Evolutionary conservation across 345 rosid species (phyloP), one percentile per base, ranked within the genome.

Genomic region (Linum trigynum): DNA sequence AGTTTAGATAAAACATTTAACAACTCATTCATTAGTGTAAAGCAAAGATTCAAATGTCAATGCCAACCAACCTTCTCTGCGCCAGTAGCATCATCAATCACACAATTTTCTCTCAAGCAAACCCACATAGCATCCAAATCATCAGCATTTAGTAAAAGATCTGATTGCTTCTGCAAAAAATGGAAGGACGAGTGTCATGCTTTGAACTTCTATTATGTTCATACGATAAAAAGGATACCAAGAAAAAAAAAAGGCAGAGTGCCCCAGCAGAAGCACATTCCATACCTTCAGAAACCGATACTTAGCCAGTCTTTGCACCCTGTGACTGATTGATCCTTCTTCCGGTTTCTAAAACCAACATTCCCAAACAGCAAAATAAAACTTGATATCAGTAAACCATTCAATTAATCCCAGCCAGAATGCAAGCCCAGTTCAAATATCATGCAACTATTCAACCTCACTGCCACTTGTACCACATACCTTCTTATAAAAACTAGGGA

Each of bases 121-220:
- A 81, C 86, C 99, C 97, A 94, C 99, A 94, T 94, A 57, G 96
- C 96, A 82, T 92, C 95, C 72, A 94, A 82, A 77, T 94, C 99
- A 78, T 94, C 99, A 9, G 96, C 92, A 56, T 94, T 94, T 55
- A 91, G 82, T 77, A 94, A 76, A 69, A 88, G 87, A 86, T 94
- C 99, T 4, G 97, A 88, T 81, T 94, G 99, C 71, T 91, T 94
- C 99, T 94, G 95, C 73, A 82, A 65, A 74, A 68, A 65, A 48
- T 79, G 62, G 42, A 17, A 57, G 60, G 15, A 63, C 32, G 32
- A 68, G 61, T 37, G 75, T 32, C 50, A 51, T 55, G 23, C 23
- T 37, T 55, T 59, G 4, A 65, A 3, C 51, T 2, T 57, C 40
- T 5, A 4, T 68, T 60, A 65, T 40, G 38, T 39, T 63, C 6